Base-by-base conservation (phyloP, 1,139 yeast genomes). In the Yamadazyma membranifaciens region DNA sequence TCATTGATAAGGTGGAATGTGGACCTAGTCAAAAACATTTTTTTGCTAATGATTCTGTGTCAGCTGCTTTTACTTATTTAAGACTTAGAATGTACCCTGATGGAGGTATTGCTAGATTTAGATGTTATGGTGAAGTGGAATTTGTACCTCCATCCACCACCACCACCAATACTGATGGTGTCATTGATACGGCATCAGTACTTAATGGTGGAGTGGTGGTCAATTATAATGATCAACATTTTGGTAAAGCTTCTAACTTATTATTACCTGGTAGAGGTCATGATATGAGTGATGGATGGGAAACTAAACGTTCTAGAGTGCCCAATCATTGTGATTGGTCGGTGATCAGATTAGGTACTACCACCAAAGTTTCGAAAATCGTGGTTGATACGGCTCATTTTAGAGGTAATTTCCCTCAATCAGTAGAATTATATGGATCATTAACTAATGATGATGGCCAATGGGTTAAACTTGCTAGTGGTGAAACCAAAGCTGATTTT, bases 211-310 rank as follows among this genome's bases (percentile, higher is more conserved):
- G 96, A 48, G 89, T 88, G 31, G 94, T 94, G 26, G 78, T 87
- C 34, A 69, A 78, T 15, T 80, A 78, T 51, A 85, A 95, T 2
- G 97, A 91, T 65, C 95, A 91, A 65, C 97, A 89, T 65, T 91
- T 91, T 57, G 95, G 96, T 31, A 76, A 89, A 33, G 95, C 91
- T 31, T 94, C 86, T 60, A 91, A 91, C 64, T 70, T 91, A 49
- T 67, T 91, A 43, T 73, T 92, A 44, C 96, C 97, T 3, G 98
- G 98, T 9, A 79, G 97, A 47, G 98, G 98, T 36, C 79, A 75
- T 52, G 96, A 91, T 62, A 91, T 92, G 98, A 81, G 95, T 36
- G 97, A 92, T 57, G 98, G 98, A 12, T 91, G 98, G 98, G 98
- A 91, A 62, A 91, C 98, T n/a, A 80, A 80, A 51, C 79, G 98